Percentiles rank a stretch among this genome's conserved stretches.
Conservation (phyloP, 805 yeast species). For the Schizosaccharomyces cryophilus region DNA sequence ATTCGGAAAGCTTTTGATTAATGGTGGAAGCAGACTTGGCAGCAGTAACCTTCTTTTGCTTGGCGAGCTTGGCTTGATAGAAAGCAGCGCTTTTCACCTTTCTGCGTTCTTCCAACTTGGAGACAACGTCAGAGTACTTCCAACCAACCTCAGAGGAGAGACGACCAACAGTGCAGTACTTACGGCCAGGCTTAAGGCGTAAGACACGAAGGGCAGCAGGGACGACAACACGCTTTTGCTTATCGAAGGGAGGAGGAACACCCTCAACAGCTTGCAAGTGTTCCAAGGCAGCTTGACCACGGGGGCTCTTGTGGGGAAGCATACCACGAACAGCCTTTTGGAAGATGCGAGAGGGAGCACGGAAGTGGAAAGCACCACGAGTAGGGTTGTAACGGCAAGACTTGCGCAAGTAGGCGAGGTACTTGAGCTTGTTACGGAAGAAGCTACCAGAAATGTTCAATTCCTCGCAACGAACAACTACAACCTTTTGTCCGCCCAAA, state of each 20-base stretch:
- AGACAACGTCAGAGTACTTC: slow-evolving; percentile 97
- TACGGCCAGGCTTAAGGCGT: slow-evolving; percentile 98
- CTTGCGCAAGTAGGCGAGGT: slow-evolving; percentile 99
- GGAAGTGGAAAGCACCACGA: slow-evolving; percentile 99
- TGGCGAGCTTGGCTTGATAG: slow-evolving; percentile 96
- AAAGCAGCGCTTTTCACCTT: slow-evolving; percentile 96
- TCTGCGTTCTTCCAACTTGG: slow-evolving; percentile 96
- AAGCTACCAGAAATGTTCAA: slow-evolving; percentile 98
- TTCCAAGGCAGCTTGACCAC: slow-evolving; percentile 99
- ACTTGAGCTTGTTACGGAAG: slow-evolving; percentile 84
- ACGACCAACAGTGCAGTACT: slow-evolving; percentile 95
- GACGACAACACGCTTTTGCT: slow-evolving; percentile 97
- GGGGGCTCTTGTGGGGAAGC: slow-evolving; percentile 98
- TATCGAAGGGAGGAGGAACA: slow-evolving; percentile 98
- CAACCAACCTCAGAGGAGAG: slow-evolving; percentile 94
- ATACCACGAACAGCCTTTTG: slow-evolving; percentile 99
- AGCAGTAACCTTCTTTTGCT: slow-evolving; percentile 69
- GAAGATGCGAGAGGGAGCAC: slow-evolving; percentile 99
- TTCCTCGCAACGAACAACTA: slow-evolving; percentile 88
- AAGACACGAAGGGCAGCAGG: slow-evolving; percentile 98
- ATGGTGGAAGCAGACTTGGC: slow-evolving; percentile 78
- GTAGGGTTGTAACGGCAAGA: slow-evolving; percentile 95
- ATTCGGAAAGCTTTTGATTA: slow-evolving; percentile 78
- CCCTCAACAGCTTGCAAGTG: slow-evolving; percentile 99
- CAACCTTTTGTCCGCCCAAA: slow-evolving; percentile 93